Evolutionary conservation across 139 green algal species (phyloP), one percentile per base, ranked within the genome.

Genomic region (Chlorella sp.): DNA sequence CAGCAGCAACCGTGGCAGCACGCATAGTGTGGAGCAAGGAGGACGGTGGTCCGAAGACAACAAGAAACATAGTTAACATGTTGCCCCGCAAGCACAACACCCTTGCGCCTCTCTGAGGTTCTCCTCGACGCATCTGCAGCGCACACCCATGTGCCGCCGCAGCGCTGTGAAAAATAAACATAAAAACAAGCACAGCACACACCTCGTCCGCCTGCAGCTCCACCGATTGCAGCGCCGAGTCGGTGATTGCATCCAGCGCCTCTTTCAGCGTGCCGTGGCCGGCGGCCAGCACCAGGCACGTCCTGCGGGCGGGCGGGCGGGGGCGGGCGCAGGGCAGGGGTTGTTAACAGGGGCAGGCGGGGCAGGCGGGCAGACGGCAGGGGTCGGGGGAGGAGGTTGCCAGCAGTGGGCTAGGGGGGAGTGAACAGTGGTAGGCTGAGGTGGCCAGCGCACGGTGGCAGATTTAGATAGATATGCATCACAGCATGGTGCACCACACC

Each of bases 181-280:
- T 9, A 78, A 28, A 36, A 3, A 18, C 28, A 1, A 34, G 15
- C 21, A 1, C 32, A 12, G 16, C 16, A 14, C 0, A 0, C 77
- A 86, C 66, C 64, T 88, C 36, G 11, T 60, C 61, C 0, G 86
- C 86, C n/a, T 85, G 53, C 26, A 89, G 3, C 0, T 61, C 60
- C 2, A 89, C 64, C 0, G 18, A 34, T 60, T 89, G 75, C 75
- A 89, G 76, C 53, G 12, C 26, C n/a, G 86, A 89, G 34, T 61
- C 86, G 34, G 75, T 89, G 53, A 89, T 32, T 12, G 75, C 75
- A 7, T 79, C 86, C 86, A 89, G 36, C 76, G 68, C 76, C 30
- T 61, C 57, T 15, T 18, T 24, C 57, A 89, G 57, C 4, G 34
- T 78, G 76, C 42, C 19, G 57, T 89, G 85, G 30, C 22, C 22